A percentile compares a stretch with the other conserved stretches of the same genome.
These are phyloP conservation scores for Metschnikowia noctiluminum DNA, from an alignment of 805 yeast species.

Conservation along the genomic window DNA sequence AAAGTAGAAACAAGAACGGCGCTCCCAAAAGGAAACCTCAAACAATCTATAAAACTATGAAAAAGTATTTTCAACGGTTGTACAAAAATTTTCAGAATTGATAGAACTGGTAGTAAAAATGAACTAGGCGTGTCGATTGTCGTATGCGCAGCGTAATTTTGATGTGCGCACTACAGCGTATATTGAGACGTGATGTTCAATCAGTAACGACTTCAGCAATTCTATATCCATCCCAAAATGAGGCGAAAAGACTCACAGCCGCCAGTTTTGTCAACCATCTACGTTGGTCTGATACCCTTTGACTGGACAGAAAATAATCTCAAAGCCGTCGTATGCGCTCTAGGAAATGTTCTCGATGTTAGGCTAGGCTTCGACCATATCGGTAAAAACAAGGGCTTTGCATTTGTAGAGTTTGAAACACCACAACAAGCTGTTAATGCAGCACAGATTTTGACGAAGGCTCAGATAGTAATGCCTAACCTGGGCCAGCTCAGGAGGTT, in stretches of 20 bases:
- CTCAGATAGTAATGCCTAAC: conserved; percentile 31
- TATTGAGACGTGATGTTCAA: too few species aligned
- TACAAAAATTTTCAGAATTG: too few species aligned
- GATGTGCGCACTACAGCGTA: not conserved
- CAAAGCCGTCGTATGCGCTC: conserved; percentile 63
- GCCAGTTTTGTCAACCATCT: conserved; percentile 43
- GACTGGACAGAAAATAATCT: conserved; percentile 68
- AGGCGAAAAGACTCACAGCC: conserved; percentile 9
- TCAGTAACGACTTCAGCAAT: too few species aligned
- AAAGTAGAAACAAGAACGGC: too few species aligned
- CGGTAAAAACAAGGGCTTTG: conserved; percentile 63
- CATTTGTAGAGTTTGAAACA: conserved; percentile 56
- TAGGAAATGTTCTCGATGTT: conserved; percentile 68
- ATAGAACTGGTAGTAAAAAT: not conserved
- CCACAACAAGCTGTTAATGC: conserved; percentile 55
- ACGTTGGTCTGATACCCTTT: conserved; percentile 62
- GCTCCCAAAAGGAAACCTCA: too few species aligned
- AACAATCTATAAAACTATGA: too few species aligned
- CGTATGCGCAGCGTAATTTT: not conserved
- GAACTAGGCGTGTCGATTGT: not conserved
- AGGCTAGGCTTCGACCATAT: conserved; percentile 57
- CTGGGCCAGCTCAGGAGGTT: conserved; percentile 37
- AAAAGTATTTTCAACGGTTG: too few species aligned
- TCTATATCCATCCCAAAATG: not conserved
- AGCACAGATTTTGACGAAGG: conserved; percentile 39